Base-by-base conservation (phyloP, 441 rosid species). In the Populus hybrid region DNA sequence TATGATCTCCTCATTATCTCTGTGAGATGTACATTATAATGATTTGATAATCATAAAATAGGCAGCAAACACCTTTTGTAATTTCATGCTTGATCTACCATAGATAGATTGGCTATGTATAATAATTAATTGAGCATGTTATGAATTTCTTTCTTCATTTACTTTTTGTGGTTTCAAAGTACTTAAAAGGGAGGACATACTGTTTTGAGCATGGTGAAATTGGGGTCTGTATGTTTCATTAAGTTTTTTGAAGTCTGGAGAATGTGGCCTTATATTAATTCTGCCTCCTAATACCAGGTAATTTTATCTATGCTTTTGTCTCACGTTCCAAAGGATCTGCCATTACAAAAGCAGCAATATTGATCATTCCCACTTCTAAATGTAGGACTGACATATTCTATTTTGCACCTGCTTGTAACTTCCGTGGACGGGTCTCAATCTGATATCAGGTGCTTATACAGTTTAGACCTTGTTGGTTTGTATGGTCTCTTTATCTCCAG, bases 1-100 rank as follows among this genome's bases (percentile, higher is more conserved):
- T 63, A 72, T 67, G 72, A 69, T 73, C 76, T 77, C 8, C 40
- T 66, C n/a, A 9, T 63, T 32, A 3, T 36, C 40, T 65, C 14
- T 32, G 4, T 40, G n/a, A 28, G 72, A 50, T 65, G 76, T 67
- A 26, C 11, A 46, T 70, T 46, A 18, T 54, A 34, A 18, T 54
- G 42, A 71, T 74, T 50, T 36, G 24, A 23, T 16, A 20, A 30
- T 71, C 1, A 32, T 20, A 61, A 71, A 67, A 28, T 68, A 65
- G 79, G 69, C 35, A 24, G 61, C 69, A 40, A 65, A 26, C 1
- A 5, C 59, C 10, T 2, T 3, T 36, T 24, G 57, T 50, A 24
- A 34, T 78, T 32, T 59, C 36, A 67, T 32, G 6, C 57, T 67
- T 10, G 11, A 10, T 50, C 23, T 20, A 28, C 42, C 14, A 9